A percentile compares a stretch with the other conserved stretches of the same genome.
Evolutionary conservation across 2,329 filamentous ascomycete species (phyloP).

Genomic region (Talaromyces albobiverticillius): DNA sequence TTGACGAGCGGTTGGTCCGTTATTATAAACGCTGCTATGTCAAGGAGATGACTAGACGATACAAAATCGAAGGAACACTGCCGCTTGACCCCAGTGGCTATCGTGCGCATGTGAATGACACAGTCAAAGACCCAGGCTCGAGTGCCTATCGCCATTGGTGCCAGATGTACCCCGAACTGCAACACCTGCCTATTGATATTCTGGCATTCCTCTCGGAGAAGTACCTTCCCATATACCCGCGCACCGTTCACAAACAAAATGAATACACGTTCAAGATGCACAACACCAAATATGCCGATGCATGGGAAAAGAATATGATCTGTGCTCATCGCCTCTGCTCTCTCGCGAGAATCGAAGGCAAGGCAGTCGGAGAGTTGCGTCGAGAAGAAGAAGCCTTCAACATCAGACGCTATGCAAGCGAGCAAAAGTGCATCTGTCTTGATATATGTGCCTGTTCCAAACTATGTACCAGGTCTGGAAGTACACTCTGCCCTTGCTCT

Average conservation of each 20-base stretch:
- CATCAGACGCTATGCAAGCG: constrained; percentile 27
- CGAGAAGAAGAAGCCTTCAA: constrained; percentile 22
- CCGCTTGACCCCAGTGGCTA: constrained; percentile 12
- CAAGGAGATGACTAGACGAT: constrained; percentile 18
- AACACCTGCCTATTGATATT: constrained; percentile 27
- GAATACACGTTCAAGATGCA: constrained; percentile 19
- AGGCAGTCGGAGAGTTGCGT: constrained; percentile 32
- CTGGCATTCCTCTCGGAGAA: constrained; percentile 34
- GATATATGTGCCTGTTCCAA: constrained; percentile 30
- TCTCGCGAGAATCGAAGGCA: constrained; percentile 33
- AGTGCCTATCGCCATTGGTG: constrained; percentile 29
- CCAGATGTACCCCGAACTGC: constrained; percentile 27
- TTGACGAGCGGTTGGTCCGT: constrained; percentile 26
- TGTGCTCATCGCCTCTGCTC: constrained; percentile 31
- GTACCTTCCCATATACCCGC: constrained; percentile 27
- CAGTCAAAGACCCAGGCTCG: constrained; percentile 22
- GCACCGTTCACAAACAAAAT: neutral
- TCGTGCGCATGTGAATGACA: constrained; percentile 18
- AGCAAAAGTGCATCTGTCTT: constrained; percentile 36
- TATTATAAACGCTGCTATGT: constrained; percentile 30
- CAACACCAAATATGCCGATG: neutral
- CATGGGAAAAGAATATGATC: constrained; percentile 27
- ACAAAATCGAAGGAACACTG: constrained; percentile 15
- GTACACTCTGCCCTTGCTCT: constrained; percentile 34
- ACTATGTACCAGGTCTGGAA: constrained; percentile 30